Base-by-base conservation (phyloP, 2,329 filamentous ascomycete genomes). In the Cladosporium sphaerospermum region DNA sequence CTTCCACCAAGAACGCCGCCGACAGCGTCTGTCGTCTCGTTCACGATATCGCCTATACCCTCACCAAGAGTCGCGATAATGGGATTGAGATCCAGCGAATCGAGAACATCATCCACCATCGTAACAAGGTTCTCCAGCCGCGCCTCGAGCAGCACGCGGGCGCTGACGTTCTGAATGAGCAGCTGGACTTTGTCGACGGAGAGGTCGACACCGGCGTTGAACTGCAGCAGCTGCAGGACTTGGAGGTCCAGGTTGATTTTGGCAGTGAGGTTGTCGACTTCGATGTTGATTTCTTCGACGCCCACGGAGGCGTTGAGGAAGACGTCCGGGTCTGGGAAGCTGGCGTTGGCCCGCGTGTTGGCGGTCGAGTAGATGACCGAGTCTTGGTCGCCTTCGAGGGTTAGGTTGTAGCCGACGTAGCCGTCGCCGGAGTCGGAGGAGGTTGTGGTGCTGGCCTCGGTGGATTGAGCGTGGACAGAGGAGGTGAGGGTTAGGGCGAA, bases 151-250 rank as follows among this genome's bases (percentile, higher is more conserved):
- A 78, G 71, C 28, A 83, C 79, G 62, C 77, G 78, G 31, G 80
- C 81, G 31, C 71, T 76, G 53, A 83, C 75, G 56, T 83, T 79
- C 62, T 82, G 74, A 61, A 83, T 83, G 13, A 69, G 69, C 9
- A 83, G 71, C 40, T 71, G 66, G 42, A 84, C 80, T 45, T 76
- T 72, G 60, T 81, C 76, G 68, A 84, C 79, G 47, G 73, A 77
- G 2, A 78, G 73, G 62, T 81, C 78, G 36, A 84, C 80, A 43
- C 81, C 81, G 2, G 81, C 81, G 59, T 77, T 81, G 73, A 84
- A 82, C 53, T 76, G 70, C 42, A 84, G 75, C 42, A 84, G 71
- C 56, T 76, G 74, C 39, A 83, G 71, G 9, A 83, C 79, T 63
- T 81, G 76, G 13, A 54, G 32, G 82, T 71, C 62, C 81, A 83